Conservation (phyloP, 2,329 filamentous ascomycete genomes). For the Fusarium compactum region DNA sequence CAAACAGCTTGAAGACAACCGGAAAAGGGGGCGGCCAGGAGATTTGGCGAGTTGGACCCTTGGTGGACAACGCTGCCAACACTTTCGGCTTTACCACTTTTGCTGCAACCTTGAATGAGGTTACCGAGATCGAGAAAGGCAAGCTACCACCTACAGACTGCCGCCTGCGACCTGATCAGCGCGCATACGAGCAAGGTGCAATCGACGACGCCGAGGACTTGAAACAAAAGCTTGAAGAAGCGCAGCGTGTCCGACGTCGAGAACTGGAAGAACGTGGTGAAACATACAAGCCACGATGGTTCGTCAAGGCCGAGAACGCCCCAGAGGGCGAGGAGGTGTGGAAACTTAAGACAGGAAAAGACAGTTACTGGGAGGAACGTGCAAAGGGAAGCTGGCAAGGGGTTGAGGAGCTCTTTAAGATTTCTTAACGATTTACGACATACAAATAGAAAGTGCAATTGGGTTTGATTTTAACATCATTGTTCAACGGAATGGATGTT, state of each 20-base stretch:
- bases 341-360: constrained; percentile 82
- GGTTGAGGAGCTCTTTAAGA: constrained; percentile 63
- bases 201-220: constrained; percentile 85
- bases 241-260: constrained; percentile 79
- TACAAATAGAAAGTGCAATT: constrained; percentile 22
- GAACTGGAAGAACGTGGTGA: constrained; percentile 81
- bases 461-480: constrained; percentile 26
- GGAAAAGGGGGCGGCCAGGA: constrained; percentile 72
- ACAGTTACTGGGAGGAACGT: constrained; percentile 94
- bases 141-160: constrained; percentile 85
- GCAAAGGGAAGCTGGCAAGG: constrained; percentile 74
- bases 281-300: constrained; percentile 83
- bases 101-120: constrained; percentile 86
- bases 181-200: constrained; percentile 83
- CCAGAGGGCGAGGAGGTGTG: constrained; percentile 75
- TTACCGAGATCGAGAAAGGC: constrained; percentile 81
- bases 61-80: constrained; percentile 82
- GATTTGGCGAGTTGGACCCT: constrained; percentile 81
- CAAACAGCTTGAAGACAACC: constrained; percentile 74
- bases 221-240: constrained; percentile 88
- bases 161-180: constrained; percentile 87
- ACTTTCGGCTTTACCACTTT: constrained; percentile 92
- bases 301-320: constrained; percentile 74
- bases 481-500: constrained; percentile 7
- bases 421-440: constrained; percentile 40